A percentile compares a stretch with the other conserved stretches of the same genome.
Evolutionary conservation across 1,284 basidiomycete genomes (phyloP).

Genomic region (Trichosporon ovoides): DNA sequence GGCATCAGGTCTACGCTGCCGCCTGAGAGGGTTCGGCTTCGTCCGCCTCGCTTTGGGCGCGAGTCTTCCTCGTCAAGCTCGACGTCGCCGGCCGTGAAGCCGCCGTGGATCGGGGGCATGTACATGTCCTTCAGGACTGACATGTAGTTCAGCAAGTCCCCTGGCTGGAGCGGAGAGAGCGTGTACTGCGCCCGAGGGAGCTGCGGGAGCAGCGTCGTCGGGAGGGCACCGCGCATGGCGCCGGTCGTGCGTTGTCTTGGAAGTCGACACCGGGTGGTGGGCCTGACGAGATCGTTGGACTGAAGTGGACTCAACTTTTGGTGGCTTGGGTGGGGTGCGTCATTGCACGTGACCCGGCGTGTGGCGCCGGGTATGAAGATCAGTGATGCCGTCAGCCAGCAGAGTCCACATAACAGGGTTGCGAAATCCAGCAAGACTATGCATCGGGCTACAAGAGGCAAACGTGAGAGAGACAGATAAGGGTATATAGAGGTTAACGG

Average conservation of each 20-base stretch:
- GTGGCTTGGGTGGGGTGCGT: background rate
- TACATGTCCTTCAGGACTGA: constrained; percentile 29
- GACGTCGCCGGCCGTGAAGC: constrained; percentile 31
- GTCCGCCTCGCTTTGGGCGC: constrained; percentile 12
- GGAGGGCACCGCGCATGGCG: constrained; percentile 20
- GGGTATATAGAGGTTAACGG: background rate
- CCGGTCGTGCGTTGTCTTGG: constrained; percentile 16
- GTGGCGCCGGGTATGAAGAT: background rate
- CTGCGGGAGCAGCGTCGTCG: constrained; percentile 35
- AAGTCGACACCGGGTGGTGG: too few species aligned
- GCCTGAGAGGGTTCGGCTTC: constrained; percentile 24
- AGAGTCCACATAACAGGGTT: too few species aligned
- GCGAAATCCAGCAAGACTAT: background rate
- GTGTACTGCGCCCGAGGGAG: constrained; percentile 35
- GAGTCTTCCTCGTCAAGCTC: constrained; percentile 9
- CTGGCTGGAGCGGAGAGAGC: constrained; percentile 28
- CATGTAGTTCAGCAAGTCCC: constrained; percentile 35
- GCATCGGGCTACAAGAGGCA: background rate
- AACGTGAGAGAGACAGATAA: background rate
- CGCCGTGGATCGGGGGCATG: constrained; percentile 45
- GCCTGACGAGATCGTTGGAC: too few species aligned
- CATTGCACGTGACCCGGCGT: background rate
- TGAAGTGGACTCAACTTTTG: background rate
- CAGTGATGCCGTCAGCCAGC: background rate
- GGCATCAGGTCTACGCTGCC: constrained; percentile 24